Conservation (phyloP, 768 basidiomycete species). For the Lactarius sp. region DNA sequence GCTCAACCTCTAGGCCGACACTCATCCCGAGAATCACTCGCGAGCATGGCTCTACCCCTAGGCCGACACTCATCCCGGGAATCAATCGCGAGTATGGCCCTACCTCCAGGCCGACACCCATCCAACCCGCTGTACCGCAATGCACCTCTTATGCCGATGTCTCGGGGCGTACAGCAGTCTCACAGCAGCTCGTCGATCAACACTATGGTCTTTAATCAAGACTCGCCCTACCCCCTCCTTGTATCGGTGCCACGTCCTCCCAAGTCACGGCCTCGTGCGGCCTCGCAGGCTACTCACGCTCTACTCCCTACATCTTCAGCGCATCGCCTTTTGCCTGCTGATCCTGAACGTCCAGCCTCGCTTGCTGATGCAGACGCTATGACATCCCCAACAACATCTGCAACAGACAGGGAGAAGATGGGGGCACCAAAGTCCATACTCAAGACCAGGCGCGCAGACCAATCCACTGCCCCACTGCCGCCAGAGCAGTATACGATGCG, state of each 20-base stretch:
- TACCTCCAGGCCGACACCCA: slow-evolving; percentile 3
- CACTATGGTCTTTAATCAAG: slow-evolving; percentile 65
- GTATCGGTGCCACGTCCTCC: slow-evolving; percentile 27
- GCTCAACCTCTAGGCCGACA: background rate
- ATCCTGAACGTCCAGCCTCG: slow-evolving; percentile 8
- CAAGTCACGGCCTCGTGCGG: slow-evolving; percentile 27
- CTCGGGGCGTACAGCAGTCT: slow-evolving; percentile 5
- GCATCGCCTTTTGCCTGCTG: background rate
- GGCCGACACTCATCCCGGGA: no score
- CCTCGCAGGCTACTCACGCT: slow-evolving; percentile 21
- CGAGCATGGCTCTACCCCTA: no score
- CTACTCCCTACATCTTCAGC: background rate
- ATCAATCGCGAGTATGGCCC: no score
- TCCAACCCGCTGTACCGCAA: background rate
- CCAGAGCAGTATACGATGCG: slow-evolving; percentile 36
- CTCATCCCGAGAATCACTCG: no score
- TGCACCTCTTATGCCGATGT: slow-evolving; percentile 5
- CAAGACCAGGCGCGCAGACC: slow-evolving; percentile 59
- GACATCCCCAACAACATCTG: slow-evolving; percentile 28
- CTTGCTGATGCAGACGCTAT: slow-evolving; percentile 25
- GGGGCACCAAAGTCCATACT: slow-evolving; percentile 65
- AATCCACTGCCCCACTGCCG: slow-evolving; percentile 61
- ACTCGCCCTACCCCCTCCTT: slow-evolving; percentile 56
- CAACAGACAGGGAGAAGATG: slow-evolving; percentile 40
- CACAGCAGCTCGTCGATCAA: slow-evolving; percentile 35